phyloP scores from a whole-genome alignment of 1,284 basidiomycete genomes.

The Ceratobasidium sp. region DNA sequence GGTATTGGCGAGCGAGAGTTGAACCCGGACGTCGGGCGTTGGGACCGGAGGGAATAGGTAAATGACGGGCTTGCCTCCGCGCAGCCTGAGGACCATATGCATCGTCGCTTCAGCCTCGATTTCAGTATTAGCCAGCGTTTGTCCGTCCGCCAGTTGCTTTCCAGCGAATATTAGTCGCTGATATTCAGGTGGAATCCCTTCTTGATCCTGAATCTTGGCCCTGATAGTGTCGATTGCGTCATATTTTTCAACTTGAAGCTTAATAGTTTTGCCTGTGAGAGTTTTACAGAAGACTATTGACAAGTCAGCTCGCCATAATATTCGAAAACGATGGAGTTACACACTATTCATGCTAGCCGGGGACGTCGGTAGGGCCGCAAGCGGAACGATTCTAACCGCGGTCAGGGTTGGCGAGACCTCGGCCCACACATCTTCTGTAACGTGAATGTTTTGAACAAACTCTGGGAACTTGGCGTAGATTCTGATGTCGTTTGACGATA shows the following conservation, averaged over 20 bases:
- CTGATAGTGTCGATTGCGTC: conserved; percentile 68
- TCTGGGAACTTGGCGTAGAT: conserved; percentile 12
- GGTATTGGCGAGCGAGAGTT: conserved; percentile 49
- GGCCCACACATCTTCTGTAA: conserved; percentile 25
- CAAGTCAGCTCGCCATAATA: too few relatives aligned
- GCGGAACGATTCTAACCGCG: neutral
- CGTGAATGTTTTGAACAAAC: neutral
- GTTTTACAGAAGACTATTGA: neutral
- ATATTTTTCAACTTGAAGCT: neutral
- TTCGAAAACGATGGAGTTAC: too few relatives aligned
- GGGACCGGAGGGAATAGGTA: conserved; percentile 47
- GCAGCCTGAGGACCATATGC: neutral
- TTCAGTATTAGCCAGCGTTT: conserved; percentile 53
- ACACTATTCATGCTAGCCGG: neutral
- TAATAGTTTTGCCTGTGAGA: conserved; percentile 20
- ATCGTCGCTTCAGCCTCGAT: conserved; percentile 48
- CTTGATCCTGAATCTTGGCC: conserved; percentile 33
- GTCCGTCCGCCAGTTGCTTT: conserved; percentile 60
- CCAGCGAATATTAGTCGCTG: conserved; percentile 64
- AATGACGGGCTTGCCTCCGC: conserved; percentile 50
- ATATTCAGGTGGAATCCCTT: conserved; percentile 66
- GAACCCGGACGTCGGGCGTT: conserved; percentile 47
- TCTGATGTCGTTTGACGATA: neutral
- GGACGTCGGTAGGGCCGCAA: too few relatives aligned
- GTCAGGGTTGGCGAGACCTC: conserved; percentile 12